A percentile compares a stretch with the other conserved stretches of the same genome.
Evolutionary conservation across 768 basidiomycete genomes (phyloP).

Genomic region (Lactarius quietus): DNA sequence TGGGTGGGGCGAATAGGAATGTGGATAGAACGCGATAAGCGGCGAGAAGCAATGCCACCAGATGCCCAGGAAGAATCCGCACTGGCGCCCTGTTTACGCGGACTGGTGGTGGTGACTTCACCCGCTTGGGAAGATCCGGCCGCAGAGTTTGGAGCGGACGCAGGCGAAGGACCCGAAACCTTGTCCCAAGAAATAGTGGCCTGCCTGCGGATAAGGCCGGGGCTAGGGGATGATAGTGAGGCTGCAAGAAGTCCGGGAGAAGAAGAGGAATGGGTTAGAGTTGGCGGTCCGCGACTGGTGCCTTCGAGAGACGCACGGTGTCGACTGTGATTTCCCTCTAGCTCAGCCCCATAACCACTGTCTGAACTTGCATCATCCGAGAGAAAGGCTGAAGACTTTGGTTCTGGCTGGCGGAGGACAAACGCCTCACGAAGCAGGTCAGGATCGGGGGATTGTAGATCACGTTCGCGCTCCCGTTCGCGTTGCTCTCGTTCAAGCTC

Average conservation of each 20-base stretch:
- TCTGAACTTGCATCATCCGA: constrained; percentile 75
- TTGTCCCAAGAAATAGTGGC: constrained; percentile 65
- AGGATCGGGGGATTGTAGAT: constrained; percentile 42
- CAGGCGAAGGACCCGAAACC: constrained; percentile 47
- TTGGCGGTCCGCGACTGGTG: constrained; percentile 35
- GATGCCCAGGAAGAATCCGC: constrained; percentile 23
- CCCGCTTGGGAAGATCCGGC: constrained; percentile 21
- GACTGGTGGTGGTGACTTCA: constrained; percentile 52
- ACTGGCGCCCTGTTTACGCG: constrained; percentile 55
- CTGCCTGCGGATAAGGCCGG: constrained; percentile 65
- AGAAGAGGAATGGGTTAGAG: constrained; percentile 53
- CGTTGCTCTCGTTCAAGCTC: constrained; percentile 57
- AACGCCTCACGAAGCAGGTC: constrained; percentile 56
- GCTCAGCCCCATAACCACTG: constrained; percentile 79
- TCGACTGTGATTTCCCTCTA: constrained; percentile 58
- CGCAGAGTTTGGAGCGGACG: constrained; percentile 55
- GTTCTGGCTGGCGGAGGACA: constrained; percentile 54
- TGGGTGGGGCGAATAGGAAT: constrained; percentile 61
- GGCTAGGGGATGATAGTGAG: constrained; percentile 65
- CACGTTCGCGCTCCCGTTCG: constrained; percentile 42
- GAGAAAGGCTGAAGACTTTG: constrained; percentile 52
- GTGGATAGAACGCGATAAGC: constrained; percentile 83
- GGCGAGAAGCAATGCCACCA: constrained; percentile 55
- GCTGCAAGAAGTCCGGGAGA: constrained; percentile 58
- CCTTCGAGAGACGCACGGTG: constrained; percentile 68